phyloP scores from a whole-genome alignment of 208 protist species.

The Trypanosoma lewisi region DNA sequence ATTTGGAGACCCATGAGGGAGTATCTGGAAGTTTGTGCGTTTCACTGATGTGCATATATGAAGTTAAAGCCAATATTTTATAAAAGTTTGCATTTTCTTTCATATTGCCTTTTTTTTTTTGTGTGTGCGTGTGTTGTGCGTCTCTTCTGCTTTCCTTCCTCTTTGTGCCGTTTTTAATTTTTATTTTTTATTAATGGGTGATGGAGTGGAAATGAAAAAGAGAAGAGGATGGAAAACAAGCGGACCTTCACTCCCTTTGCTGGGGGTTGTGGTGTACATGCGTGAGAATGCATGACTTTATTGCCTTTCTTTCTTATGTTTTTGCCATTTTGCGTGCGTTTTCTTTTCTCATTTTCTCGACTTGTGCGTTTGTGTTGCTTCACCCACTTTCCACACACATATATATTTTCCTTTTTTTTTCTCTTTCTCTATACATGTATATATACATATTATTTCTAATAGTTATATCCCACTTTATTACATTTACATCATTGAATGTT shows the following conservation, averaged over 20 bases:
- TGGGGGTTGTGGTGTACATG: no score
- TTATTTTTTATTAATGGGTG: no score
- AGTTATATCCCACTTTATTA: not conserved
- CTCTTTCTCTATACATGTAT: constrained; percentile 5
- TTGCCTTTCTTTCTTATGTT: not conserved
- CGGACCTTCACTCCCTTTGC: no score
- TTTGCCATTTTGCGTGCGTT: not conserved
- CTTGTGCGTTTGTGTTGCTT: not conserved
- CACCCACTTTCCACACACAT: not conserved
- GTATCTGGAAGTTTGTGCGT: constrained; percentile 5
- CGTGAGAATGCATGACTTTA: no score
- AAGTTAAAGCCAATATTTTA: no score
- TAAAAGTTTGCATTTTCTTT: not conserved
- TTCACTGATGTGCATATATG: not conserved
- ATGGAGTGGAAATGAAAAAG: no score
- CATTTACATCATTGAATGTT: no score
- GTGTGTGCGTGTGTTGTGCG: not conserved
- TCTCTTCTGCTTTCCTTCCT: not conserved
- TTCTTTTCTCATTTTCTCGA: not conserved
- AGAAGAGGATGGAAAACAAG: no score
- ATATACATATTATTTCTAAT: not conserved
- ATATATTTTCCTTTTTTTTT: constrained; percentile 13
- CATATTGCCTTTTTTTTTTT: constrained; percentile 2
- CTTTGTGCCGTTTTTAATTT: not conserved
- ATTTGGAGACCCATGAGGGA: no score